phyloP scores from a whole-genome alignment of 192 early-diverging fungal species.

The Thamnidium elegans region DNA sequence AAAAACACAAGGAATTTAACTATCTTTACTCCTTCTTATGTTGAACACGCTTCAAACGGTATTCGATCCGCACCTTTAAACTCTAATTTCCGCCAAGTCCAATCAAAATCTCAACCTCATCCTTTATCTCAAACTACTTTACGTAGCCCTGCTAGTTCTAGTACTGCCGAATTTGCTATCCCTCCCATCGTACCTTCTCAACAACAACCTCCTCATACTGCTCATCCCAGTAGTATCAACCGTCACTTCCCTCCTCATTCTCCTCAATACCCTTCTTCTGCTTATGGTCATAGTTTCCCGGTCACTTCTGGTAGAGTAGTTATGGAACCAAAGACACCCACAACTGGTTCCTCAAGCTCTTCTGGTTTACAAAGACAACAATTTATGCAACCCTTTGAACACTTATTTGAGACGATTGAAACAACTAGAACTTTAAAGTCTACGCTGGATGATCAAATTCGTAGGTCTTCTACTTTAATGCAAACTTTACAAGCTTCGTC shows the following conservation, averaged over 20 bases:
- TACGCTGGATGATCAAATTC: slow-evolving; percentile 76
- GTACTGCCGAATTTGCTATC: slow-evolving; percentile 26
- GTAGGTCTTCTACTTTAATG: slow-evolving; percentile 64
- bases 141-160: background rate
- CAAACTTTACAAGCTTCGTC: slow-evolving; percentile 71
- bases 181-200: slow-evolving; percentile 38
- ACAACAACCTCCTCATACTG: slow-evolving; percentile 15
- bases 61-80: slow-evolving; percentile 51
- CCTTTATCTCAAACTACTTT: slow-evolving; percentile 5
- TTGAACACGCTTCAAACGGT: slow-evolving; percentile 30
- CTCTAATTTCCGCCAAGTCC: slow-evolving; percentile 33
- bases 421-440: slow-evolving; percentile 55
- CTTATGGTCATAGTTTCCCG: slow-evolving; percentile 6
- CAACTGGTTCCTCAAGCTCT: slow-evolving; percentile 19
- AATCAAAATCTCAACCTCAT: slow-evolving; percentile 21
- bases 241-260: slow-evolving; percentile 12
- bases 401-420: slow-evolving; percentile 56
- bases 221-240: slow-evolving; percentile 6
- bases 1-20: slow-evolving; percentile 46
- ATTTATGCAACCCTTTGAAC: slow-evolving; percentile 56
- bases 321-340: background rate
- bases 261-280: slow-evolving; percentile 5
- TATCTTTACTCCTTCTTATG: slow-evolving; percentile 50
- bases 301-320: background rate
- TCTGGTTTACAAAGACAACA: slow-evolving; percentile 43